Evolutionary conservation across 164 flowering plant genomes (phyloP), one percentile per base, ranked within the genome.

Genomic region (Akebia trifoliata): DNA sequence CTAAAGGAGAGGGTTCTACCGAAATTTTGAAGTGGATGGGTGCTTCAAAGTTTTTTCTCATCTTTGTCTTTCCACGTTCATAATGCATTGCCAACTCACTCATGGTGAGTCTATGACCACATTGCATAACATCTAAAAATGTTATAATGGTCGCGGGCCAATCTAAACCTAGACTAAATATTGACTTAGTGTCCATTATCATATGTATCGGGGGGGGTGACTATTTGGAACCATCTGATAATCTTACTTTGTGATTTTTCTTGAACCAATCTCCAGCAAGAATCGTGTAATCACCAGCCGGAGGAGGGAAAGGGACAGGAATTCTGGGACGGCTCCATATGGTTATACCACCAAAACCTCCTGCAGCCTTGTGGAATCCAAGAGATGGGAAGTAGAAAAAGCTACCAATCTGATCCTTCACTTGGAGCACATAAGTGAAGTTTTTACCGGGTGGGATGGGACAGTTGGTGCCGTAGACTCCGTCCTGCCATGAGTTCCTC

Each of bases 401-500:
- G 70, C 78, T 85, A 0, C 98, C 98, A 43, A 92, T 92, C 66
- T 92, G 98, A 54, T 92, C 98, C 63, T 92, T 92, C 35, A 73
- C 87, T 74, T 92, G 98, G 40, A 92, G 80, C 14, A 65, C 51
- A 55, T 92, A 92, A 20, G 98, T 93, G 76, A 87, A 83, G 78
- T 93, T 93, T 67, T 70, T 74, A 10, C 96, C 79, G 0, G 98
- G 97, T n/a, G 75, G 90, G 61, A 93, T 93, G 4, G 97, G 97
- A 59, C 99, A 94, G 65, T 63, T 90, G 0, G 99, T 94, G 29
- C 99, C 99, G 18, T 38, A 63, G 1, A 82, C 76, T 45, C 99
- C 99, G 73, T 90, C 99, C 56, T 87, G 86, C 90, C 90, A 94
- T 60, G 99, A 94, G 50, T 90, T 94, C 72, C 83, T 86, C 65